These are phyloP conservation scores for Saccharum spontaneum DNA, from an alignment of 176 grass and related monocot species.

Conservation along the genomic window DNA sequence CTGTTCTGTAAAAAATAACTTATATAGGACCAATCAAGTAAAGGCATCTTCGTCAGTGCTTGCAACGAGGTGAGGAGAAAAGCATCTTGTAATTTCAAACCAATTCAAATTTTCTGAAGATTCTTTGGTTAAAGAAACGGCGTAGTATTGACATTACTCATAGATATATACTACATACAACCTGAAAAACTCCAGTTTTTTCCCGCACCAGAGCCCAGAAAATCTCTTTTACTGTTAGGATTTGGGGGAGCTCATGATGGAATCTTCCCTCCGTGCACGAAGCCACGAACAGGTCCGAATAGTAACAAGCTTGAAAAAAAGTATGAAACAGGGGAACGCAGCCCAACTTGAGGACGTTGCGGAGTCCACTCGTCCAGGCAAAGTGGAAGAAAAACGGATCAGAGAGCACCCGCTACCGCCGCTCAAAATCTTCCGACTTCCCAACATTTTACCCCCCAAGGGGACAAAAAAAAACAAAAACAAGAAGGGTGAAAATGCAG, in stretches of 20 bases:
- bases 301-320: too few relatives aligned
- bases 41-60: constrained; percentile 20
- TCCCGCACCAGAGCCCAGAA: too few relatives aligned
- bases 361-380: too few relatives aligned
- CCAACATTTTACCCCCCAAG: not conserved
- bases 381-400: too few relatives aligned
- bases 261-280: not conserved
- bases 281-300: not conserved
- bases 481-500: not conserved
- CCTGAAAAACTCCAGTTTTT: too few relatives aligned
- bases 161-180: too few relatives aligned
- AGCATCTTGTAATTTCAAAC: not conserved
- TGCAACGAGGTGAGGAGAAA: constrained; percentile 29
- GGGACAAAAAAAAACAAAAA: not conserved
- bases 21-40: not conserved
- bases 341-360: too few relatives aligned
- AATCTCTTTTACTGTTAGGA: too few relatives aligned
- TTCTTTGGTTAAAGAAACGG: not conserved
- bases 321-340: too few relatives aligned
- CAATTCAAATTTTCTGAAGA: not conserved
- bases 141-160: too few relatives aligned
- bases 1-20: not conserved
- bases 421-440: not conserved
- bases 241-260: too few relatives aligned
- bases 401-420: not conserved